A percentile compares a stretch with the other conserved stretches of the same genome.
These are phyloP conservation scores for Yamadazyma laniorum DNA, from an alignment of 805 yeast species.

Conservation along the genomic window DNA sequence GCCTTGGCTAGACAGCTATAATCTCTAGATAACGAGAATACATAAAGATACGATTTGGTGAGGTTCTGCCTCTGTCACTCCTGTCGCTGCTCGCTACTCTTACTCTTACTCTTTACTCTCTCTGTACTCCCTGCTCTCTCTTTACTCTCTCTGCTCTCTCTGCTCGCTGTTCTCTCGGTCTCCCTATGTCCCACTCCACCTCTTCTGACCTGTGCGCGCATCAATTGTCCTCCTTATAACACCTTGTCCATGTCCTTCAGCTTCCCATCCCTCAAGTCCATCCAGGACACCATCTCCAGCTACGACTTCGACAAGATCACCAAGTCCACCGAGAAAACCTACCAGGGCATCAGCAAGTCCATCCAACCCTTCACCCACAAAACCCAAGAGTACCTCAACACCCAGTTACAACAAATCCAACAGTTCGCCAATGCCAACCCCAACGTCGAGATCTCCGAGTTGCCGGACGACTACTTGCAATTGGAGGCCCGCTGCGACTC, in stretches of 20 bases:
- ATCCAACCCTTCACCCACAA: constrained; percentile 57
- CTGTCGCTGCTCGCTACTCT: no score
- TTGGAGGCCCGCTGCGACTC: constrained; percentile 68
- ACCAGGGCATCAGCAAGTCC: constrained; percentile 43
- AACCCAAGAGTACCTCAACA: constrained; percentile 58
- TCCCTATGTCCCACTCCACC: no score
- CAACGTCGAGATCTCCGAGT: constrained; percentile 63
- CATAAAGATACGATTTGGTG: no score
- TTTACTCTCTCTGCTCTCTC: no score
- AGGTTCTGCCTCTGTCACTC: no score
- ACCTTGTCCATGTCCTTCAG: constrained; percentile 17
- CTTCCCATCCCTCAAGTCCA: constrained; percentile 15
- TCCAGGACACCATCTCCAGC: constrained; percentile 42
- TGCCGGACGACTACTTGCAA: constrained; percentile 69
- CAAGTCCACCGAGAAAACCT: constrained; percentile 40
- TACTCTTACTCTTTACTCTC: no score
- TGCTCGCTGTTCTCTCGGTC: no score
- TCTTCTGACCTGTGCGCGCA: no score
- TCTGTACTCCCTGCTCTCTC: no score
- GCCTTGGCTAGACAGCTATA: no score
- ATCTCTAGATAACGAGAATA: no score
- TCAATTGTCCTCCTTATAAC: no score
- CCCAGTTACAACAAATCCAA: constrained; percentile 55
- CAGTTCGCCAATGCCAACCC: constrained; percentile 33
- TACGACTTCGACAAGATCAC: constrained; percentile 38